phyloP scores from a whole-genome alignment of 768 basidiomycete species.

The Russula compacta region DNA sequence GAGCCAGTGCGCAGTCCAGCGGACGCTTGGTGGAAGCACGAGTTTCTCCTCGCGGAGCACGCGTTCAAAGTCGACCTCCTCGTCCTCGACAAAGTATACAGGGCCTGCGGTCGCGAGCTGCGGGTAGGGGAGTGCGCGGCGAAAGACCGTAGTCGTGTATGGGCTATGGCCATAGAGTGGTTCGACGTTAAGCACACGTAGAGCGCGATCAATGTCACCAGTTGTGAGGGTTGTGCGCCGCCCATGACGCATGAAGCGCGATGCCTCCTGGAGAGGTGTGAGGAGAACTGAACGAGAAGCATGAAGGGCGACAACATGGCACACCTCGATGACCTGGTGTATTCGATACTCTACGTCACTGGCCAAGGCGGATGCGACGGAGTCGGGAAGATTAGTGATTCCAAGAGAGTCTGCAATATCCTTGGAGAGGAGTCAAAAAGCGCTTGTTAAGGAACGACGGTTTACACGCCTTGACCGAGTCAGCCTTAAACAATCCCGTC shows the following conservation, averaged over 20 bases:
- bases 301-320: conserved; percentile 15
- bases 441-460: background rate
- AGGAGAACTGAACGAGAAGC: background rate
- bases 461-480: conserved; percentile 17
- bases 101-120: conserved; percentile 46
- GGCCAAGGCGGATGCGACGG: conserved; percentile 75
- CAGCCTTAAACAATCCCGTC: conserved; percentile 18
- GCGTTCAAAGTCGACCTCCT: conserved; percentile 94
- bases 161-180: conserved; percentile 84
- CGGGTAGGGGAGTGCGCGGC: conserved; percentile 40
- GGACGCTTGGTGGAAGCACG: conserved; percentile 66
- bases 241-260: conserved; percentile 93
- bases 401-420: conserved; percentile 87
- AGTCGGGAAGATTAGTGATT: conserved; percentile 64
- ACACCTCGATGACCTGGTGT: conserved; percentile 88
- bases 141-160: conserved; percentile 53
- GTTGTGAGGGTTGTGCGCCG: conserved; percentile 84
- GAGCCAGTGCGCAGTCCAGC: conserved; percentile 94
- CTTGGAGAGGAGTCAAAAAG: conserved; percentile 31
- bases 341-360: conserved; percentile 96
- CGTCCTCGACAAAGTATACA: conserved; percentile 92
- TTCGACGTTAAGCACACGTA: conserved; percentile 93
- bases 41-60: conserved; percentile 83
- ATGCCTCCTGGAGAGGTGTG: conserved; percentile 61
- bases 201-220: conserved; percentile 85